A percentile compares a stretch with the other conserved stretches of the same genome.
Conservation (phyloP, 2,329 filamentous ascomycete genomes). For the Diaporthe nobilis region DNA sequence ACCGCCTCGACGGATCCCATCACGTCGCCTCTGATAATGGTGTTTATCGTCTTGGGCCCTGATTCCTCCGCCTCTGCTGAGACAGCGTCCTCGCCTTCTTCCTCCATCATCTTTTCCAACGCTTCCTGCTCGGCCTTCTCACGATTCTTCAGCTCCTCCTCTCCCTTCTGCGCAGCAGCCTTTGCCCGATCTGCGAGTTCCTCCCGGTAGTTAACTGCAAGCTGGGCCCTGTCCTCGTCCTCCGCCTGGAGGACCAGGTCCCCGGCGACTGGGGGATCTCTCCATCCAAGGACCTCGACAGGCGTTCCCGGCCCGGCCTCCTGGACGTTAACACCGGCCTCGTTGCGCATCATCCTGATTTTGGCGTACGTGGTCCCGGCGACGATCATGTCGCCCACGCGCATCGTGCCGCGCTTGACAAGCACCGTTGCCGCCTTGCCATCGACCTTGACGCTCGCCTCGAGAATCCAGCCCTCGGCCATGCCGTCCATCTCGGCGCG, state of each 20-base stretch:
- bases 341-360: conserved; percentile 87
- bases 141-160: conserved; percentile 74
- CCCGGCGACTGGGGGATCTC: conserved; percentile 84
- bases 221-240: conserved; percentile 83
- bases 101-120: conserved; percentile 53
- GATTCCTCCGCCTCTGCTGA: conserved; percentile 55
- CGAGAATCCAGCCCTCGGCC: conserved; percentile 94
- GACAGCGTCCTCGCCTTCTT: conserved; percentile 50
- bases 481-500: conserved; percentile 82
- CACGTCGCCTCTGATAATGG: conserved; percentile 93
- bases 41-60: conserved; percentile 74
- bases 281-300: conserved; percentile 96
- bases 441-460: conserved; percentile 87
- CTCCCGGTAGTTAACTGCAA: conserved; percentile 81
- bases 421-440: conserved; percentile 92
- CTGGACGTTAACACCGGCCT: conserved; percentile 79
- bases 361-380: conserved; percentile 91
- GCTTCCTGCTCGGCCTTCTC: conserved; percentile 65
- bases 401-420: conserved; percentile 88
- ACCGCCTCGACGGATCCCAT: conserved; percentile 95
- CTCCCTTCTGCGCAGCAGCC: conserved; percentile 85
- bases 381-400: conserved; percentile 84
- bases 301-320: conserved; percentile 90
- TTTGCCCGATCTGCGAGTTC: conserved; percentile 80
- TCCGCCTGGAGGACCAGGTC: conserved; percentile 88